A percentile compares a stretch with the other conserved stretches of the same genome.
These are phyloP conservation scores for Karstenula rhodostoma DNA, from an alignment of 2,329 filamentous ascomycete genomes.

Conservation along the genomic window DNA sequence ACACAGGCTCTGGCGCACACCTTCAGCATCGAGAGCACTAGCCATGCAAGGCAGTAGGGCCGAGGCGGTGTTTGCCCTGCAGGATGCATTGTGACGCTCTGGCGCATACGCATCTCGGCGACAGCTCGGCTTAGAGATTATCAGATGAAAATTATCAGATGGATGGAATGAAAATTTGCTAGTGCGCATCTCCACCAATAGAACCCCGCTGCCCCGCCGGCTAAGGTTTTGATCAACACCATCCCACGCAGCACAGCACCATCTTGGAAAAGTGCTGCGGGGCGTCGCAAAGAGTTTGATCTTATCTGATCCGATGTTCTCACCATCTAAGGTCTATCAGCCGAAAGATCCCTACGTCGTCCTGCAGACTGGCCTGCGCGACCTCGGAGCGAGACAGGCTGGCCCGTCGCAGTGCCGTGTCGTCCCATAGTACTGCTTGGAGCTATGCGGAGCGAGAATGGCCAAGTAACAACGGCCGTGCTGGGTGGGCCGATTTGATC, in stretches of 20 bases:
- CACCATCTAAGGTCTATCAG: constrained; percentile 26
- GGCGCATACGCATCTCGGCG: constrained; percentile 4
- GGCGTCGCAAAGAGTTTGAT: constrained; percentile 37
- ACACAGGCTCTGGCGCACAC: constrained; percentile 21
- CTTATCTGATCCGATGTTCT: constrained; percentile 42
- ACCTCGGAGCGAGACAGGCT: constrained; percentile 28
- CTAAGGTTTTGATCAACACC: constrained; percentile 27
- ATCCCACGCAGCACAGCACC: constrained; percentile 24
- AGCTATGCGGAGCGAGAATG: constrained; percentile 23
- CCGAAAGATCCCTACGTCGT: constrained; percentile 27
- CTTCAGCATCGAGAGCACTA: constrained; percentile 25
- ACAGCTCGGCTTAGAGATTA: neutral
- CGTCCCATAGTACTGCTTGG: constrained; percentile 41
- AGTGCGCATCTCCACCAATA: neutral
- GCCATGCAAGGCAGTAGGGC: constrained; percentile 30
- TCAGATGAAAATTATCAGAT: constrained; percentile 6
- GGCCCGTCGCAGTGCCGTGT: constrained; percentile 31
- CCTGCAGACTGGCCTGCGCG: constrained; percentile 25
- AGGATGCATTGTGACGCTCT: constrained; percentile 19
- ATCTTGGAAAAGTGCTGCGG: constrained; percentile 35
- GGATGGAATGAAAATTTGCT: constrained; percentile 23
- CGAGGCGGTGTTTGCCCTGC: constrained; percentile 27
- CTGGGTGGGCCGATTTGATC: constrained; percentile 14
- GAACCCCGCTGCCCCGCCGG: constrained; percentile 21
- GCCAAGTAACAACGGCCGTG: neutral